A percentile compares a stretch with the other conserved stretches of the same genome.
These are phyloP conservation scores for Tulasnella sp. DNA, from an alignment of 768 basidiomycete genomes.

Conservation along the genomic window DNA sequence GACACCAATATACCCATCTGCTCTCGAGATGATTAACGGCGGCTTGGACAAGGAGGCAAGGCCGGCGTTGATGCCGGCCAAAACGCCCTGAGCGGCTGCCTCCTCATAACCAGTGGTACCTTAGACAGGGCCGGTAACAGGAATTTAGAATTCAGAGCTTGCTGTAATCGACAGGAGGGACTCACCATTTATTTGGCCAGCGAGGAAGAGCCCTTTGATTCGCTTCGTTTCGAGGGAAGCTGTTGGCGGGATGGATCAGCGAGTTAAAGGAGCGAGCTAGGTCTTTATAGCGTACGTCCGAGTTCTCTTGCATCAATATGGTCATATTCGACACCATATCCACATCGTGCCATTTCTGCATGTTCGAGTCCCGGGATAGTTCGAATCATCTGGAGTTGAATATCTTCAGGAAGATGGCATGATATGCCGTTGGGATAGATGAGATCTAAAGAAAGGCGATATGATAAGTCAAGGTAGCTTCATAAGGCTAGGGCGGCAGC, in stretches of 20 bases:
- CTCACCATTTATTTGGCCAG: slow-evolving; percentile 83
- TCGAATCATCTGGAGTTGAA: slow-evolving; percentile 77
- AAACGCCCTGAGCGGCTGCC: slow-evolving; percentile 83
- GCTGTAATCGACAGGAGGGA: neutral
- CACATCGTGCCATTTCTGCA: slow-evolving; percentile 76
- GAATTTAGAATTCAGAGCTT: neutral
- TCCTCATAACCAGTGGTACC: slow-evolving; percentile 94
- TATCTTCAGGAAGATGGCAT: slow-evolving; percentile 79
- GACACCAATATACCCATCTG: slow-evolving; percentile 82
- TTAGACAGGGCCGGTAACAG: slow-evolving; percentile 32
- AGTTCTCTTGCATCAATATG: slow-evolving; percentile 84
- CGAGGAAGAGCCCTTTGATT: slow-evolving; percentile 81
- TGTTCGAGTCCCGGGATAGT: slow-evolving; percentile 82
- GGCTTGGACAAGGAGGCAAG: slow-evolving; percentile 55
- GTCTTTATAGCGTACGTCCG: slow-evolving; percentile 43
- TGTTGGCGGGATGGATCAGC: slow-evolving; percentile 35
- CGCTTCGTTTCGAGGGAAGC: slow-evolving; percentile 83
- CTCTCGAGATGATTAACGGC: slow-evolving; percentile 67
- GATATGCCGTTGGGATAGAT: slow-evolving; percentile 91
- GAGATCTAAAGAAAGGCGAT: slow-evolving; percentile 49
- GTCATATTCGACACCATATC: slow-evolving; percentile 93
- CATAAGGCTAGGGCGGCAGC: slow-evolving; percentile 24
- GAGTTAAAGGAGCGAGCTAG: neutral
- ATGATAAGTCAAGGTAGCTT: neutral
- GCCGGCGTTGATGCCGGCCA: slow-evolving; percentile 87